Evolutionary conservation across 257 asterid species (phyloP), one percentile per base, ranked within the genome.

Genomic region (Penstemon newberryi): DNA sequence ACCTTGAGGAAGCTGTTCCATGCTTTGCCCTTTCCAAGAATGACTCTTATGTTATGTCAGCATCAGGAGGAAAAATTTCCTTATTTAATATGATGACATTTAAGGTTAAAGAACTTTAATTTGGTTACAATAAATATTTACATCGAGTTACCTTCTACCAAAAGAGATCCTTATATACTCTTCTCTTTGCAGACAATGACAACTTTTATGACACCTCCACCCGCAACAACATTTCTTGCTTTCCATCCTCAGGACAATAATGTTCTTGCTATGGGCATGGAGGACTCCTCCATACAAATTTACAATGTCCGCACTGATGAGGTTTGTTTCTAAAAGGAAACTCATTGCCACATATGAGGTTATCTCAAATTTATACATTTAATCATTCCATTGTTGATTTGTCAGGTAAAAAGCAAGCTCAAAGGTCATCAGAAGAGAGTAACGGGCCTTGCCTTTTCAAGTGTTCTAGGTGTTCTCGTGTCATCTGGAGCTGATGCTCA

Each of bases 401-500:
- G 58, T 65, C 78, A 87, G 95, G 84, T 85, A 12, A 75, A 75
- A 70, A 36, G 38, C 65, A 83, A 78, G 81, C 89, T 87, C 52
- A 79, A 62, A 77, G 93, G 91, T 53, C 96, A 90, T 73, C 71
- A 75, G 74, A 80, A 79, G 73, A 79, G 87, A 82, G 84, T 90
- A 40, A 87, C 95, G 18, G 93, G 95, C 49, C 87, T 87, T 45
- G 88, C 96, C 8, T 89, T 87, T 69, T 89, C 95, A 44, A 82
- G 54, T n/a, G 81, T 60, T 65, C 75, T 87, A 52, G 71, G 75
- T 67, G 58, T 84, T 53, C 86, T 90, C 38, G 91, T 84, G 42
- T 90, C 96, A 38, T 76, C 91, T 4, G 85, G 89, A 60, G 88
- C 89, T 54, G 95, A 89, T 76, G 87, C 84, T 67, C 89, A 89